Evolutionary conservation across 805 yeast genomes (phyloP), one percentile per base, ranked within the genome.

Genomic region (Myxozyma sirexii): DNA sequence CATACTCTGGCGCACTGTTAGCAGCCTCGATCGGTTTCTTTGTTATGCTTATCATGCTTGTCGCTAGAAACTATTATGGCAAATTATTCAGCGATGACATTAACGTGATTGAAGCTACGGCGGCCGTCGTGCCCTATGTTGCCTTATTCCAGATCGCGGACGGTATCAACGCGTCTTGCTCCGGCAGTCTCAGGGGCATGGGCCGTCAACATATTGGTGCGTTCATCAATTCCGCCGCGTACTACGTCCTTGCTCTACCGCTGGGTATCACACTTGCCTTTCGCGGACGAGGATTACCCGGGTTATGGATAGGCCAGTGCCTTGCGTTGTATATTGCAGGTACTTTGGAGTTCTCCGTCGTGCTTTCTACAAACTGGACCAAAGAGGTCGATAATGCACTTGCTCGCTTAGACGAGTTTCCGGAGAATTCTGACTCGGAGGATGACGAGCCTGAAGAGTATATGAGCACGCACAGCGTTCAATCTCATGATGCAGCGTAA

Each of bases 191-290:
- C 59, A 76, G 96, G 60, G 91, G 92, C 1, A 86, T 86, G 70
- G 96, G 93, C 0, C 75, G 84, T 47, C 96, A 89, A 71, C 80
- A 79, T 50, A 78, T 87, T 47, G 96, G 96, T 1, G 90, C 93
- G 0, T 65, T 81, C 12, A 76, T 88, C 52, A 89, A 88, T 67
- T 76, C 89, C 47, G 69, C 86, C n/a, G 81, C 86, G 0, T 89
- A 89, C 73, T 89, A 89, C 71, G 78, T 80, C 2, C 74, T 87
- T 62, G 92, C 90, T 0, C 76, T 88, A 42, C 96, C 96, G 0
- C 65, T 85, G 38, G 87, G 90, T 0, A 74, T 84, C 31, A 66
- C 80, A 17, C 74, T 88, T n/a, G 83, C 89, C 13, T 82, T 82
- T 66, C 68, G 72, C 7, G 77, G 77, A 23, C 69, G 81, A 64